These are phyloP conservation scores for Malus sylvestris DNA, from an alignment of 306 rosid genomes.

Conservation along the genomic window DNA sequence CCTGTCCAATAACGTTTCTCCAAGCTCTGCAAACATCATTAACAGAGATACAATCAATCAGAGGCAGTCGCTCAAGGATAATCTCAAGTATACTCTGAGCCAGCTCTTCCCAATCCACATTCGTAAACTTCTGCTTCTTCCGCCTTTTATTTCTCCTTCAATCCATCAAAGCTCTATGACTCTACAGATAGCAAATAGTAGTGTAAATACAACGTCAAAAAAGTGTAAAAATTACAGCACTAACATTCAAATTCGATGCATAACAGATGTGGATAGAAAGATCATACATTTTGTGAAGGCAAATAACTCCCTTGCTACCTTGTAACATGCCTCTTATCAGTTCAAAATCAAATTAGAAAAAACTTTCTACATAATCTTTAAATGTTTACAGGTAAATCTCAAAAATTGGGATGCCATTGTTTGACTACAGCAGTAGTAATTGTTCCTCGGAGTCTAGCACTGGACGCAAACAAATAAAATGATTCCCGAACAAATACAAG, in stretches of 20 bases:
- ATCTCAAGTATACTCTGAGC: constrained; percentile 26
- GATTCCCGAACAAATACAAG: no score
- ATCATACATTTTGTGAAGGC: neutral
- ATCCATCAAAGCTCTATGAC: neutral
- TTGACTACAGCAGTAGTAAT: no score
- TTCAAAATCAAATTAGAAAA: no score
- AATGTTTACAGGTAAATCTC: no score
- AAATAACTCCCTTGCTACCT: neutral
- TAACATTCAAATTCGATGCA: neutral
- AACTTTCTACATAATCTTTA: no score
- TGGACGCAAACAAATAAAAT: no score
- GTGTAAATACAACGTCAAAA: neutral
- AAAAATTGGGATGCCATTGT: no score
- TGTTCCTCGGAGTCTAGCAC: no score
- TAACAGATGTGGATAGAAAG: neutral
- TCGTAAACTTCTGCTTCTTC: no score
- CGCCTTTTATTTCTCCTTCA: no score
- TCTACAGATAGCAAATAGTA: neutral
- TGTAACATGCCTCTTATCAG: neutral
- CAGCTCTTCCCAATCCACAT: neutral
- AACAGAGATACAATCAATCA: constrained; percentile 41
- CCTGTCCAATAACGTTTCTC: constrained; percentile 40
- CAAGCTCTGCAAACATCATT: constrained; percentile 54
- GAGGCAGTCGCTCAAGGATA: constrained; percentile 31
- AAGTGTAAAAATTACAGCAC: neutral